Conservation (phyloP, 306 rosid genomes). For the Malus fusca region DNA sequence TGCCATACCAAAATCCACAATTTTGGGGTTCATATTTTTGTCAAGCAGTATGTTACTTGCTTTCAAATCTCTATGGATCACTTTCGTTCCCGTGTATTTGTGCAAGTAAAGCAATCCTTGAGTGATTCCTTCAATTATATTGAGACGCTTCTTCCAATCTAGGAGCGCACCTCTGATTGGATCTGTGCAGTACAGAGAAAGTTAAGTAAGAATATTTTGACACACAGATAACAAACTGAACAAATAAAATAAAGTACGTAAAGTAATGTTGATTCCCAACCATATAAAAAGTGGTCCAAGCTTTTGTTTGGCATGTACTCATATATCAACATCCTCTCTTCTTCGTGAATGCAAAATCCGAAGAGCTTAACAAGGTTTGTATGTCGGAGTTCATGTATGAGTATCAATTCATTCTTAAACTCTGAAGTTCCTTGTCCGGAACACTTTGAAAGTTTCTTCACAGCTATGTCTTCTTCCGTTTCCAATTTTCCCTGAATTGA, state of each 20-base stretch:
- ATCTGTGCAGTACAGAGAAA: neutral
- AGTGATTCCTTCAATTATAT: constrained; percentile 4
- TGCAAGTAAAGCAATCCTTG: constrained; percentile 4
- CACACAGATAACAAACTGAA: too few species aligned
- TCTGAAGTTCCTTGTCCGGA: neutral
- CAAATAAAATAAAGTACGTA: neutral
- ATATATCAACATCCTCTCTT: too few species aligned
- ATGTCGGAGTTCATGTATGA: too few species aligned
- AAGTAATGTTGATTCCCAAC: neutral
- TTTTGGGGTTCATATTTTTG: neutral
- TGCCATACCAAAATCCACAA: neutral
- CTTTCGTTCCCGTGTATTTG: neutral
- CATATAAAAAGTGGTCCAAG: constrained; percentile 3
- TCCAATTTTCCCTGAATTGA: constrained; percentile 14
- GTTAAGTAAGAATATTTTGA: neutral
- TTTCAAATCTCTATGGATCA: constrained; percentile 5
- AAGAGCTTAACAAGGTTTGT: too few species aligned
- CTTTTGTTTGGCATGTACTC: neutral
- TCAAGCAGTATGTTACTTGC: constrained; percentile 6
- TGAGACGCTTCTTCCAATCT: neutral
- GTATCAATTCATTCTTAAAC: neutral
- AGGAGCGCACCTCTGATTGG: neutral
- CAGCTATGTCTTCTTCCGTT: constrained; percentile 15
- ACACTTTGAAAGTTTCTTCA: constrained; percentile 26
- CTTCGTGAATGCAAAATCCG: too few species aligned